Conservation (phyloP, 1,139 yeast species). For the Pneumocystis carinii region DNA sequence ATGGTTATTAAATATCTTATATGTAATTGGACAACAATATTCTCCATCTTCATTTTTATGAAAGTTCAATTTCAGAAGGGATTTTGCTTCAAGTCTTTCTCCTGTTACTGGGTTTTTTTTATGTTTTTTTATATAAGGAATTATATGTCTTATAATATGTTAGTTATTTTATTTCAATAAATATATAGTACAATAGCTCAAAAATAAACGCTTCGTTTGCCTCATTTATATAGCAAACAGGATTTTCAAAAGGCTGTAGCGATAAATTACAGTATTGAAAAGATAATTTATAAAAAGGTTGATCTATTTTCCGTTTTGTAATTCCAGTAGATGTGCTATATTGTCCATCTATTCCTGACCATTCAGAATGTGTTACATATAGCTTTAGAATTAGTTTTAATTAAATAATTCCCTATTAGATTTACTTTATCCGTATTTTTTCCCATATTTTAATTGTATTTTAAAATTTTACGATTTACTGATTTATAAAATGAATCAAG, state of each 20-base stretch:
- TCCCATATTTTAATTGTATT: background rate
- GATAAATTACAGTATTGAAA: constrained; percentile 26
- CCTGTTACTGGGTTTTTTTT: constrained; percentile 25
- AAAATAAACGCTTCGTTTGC: constrained; percentile 19
- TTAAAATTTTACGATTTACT: background rate
- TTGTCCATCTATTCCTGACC: constrained; percentile 21
- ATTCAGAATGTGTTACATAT: constrained; percentile 16
- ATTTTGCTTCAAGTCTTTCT: constrained; percentile 17
- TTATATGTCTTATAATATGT: constrained; percentile 17
- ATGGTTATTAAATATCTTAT: constrained; percentile 22
- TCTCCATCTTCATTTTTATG: constrained; percentile 21
- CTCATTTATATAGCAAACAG: constrained; percentile 23
- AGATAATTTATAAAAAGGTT: constrained; percentile 18
- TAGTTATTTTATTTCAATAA: background rate
- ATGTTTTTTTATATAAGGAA: constrained; percentile 23
- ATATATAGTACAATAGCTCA: constrained; percentile 19
- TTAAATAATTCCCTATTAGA: background rate
- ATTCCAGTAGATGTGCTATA: constrained; percentile 21
- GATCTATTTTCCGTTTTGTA: constrained; percentile 10
- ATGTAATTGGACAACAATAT: constrained; percentile 25
- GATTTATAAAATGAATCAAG: background rate
- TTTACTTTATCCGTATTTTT: background rate
- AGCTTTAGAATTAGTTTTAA: background rate
- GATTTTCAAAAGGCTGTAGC: constrained; percentile 23
- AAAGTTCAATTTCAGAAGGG: constrained; percentile 21